Evolutionary conservation across 176 grass and related monocot genomes (phyloP), one percentile per base, ranked within the genome.

Genomic region (Aechmea fasciata): DNA sequence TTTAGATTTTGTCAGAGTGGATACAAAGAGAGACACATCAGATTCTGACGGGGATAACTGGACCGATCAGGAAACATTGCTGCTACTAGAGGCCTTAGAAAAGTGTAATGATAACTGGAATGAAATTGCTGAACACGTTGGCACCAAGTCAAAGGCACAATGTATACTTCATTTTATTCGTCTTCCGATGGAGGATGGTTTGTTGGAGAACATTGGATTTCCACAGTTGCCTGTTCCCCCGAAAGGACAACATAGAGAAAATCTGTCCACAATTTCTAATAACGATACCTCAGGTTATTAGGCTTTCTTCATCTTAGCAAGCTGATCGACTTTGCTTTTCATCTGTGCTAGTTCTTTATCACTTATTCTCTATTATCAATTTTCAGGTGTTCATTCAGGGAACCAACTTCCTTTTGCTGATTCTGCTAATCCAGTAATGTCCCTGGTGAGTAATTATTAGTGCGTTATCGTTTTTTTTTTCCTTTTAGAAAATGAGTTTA

Each of bases 111-210:
- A 92, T 52, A 88, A 82, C 68, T 97, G 93, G 93, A 89, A 83
- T 76, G 77, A 79, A 78, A 90, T 97, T 79, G 93, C 93, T 71
- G 82, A 89, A 63, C 89, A 97, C 77, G 86, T 97, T 59, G 77
- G 76, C 62, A 81, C 86, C 67, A 92, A 97, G 71, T 87, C 93
- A 71, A 97, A 92, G 68, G 93, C 89, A 65, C 93, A 97, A 65
- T 97, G 93, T 74, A 97, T 92, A 79, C 81, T 91, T 65, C 93
- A 97, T 85, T 97, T 97, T 87, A 82, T 97, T 71, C 77, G 84
- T 72, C 73, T 97, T 82, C 93, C 86, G 10, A 79, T 97, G 48
- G 89, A 97, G 66, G 79, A 92, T 74, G 77, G 77, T 71, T 75
- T 97, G 11, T 74, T 97, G 69, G 86, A 97, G 54, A 90, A 83